phyloP scores from a whole-genome alignment of 495 filamentous ascomycete species.

The Neurospora sublineolata region DNA sequence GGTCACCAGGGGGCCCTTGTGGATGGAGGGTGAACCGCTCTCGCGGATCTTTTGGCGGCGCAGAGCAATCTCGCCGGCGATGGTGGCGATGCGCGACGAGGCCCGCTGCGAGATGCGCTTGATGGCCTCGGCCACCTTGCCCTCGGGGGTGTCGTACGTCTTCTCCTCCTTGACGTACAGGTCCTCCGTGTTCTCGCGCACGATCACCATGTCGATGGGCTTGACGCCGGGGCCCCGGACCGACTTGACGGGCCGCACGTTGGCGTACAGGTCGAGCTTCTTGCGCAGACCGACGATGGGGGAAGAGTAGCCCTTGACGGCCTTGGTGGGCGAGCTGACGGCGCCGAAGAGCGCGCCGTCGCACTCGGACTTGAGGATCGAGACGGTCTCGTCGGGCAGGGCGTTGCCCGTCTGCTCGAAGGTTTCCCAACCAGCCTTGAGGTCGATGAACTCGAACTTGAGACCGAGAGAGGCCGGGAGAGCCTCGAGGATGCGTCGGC shows the following conservation, averaged over 20 bases:
- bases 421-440: conserved; percentile 83
- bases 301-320: conserved; percentile 89
- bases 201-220: conserved; percentile 92
- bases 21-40: conserved; percentile 39
- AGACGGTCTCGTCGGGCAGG: conserved; percentile 80
- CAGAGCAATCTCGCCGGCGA: conserved; percentile 89
- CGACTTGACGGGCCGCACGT: conserved; percentile 91
- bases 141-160: conserved; percentile 59
- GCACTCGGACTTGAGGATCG: conserved; percentile 74
- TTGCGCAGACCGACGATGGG: conserved; percentile 97
- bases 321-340: conserved; percentile 79
- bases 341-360: conserved; percentile 95
- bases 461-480: conserved; percentile 71
- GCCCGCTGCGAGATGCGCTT: conserved; percentile 89
- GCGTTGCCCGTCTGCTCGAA: conserved; percentile 83
- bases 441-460: conserved; percentile 86
- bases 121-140: conserved; percentile 91
- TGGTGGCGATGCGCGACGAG: conserved; percentile 70
- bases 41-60: conserved; percentile 68
- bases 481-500: conserved; percentile 79
- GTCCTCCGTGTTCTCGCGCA: conserved; percentile 97
- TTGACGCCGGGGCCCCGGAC: conserved; percentile 41
- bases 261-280: conserved; percentile 88
- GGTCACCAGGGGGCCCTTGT: conserved; percentile 67
- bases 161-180: conserved; percentile 96